Conservation (phyloP, 2,329 filamentous ascomycete genomes). For the Pyricularia sp. region DNA sequence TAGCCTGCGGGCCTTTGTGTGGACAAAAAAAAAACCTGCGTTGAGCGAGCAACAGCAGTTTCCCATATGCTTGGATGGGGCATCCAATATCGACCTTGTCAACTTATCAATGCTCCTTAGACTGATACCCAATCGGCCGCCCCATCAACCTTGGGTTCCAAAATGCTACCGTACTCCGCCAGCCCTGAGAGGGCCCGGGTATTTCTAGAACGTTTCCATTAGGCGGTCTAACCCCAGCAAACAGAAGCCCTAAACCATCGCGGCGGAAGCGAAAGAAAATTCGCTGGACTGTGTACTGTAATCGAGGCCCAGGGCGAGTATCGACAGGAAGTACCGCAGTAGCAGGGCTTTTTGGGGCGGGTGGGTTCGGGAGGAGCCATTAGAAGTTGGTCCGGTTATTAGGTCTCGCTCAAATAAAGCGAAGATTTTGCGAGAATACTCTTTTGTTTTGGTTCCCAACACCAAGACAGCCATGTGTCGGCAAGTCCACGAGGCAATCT, state of each 20-base stretch:
- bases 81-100: background rate
- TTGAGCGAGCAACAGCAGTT: background rate
- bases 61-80: background rate
- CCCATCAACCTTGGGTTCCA: background rate
- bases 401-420: background rate
- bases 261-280: background rate
- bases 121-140: background rate
- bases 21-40: background rate
- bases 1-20: background rate
- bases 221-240: background rate
- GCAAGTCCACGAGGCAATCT: background rate
- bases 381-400: background rate
- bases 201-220: background rate
- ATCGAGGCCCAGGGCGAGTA: background rate
- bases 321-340: background rate
- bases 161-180: background rate
- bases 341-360: background rate
- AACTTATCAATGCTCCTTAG: background rate
- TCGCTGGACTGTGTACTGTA: background rate
- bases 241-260: background rate
- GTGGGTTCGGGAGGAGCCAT: background rate
- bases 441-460: no score
- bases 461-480: background rate
- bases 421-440: background rate
- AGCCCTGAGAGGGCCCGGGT: background rate